Conservation (phyloP, 108 stramenopile species). For the Nitzschia sp. region DNA sequence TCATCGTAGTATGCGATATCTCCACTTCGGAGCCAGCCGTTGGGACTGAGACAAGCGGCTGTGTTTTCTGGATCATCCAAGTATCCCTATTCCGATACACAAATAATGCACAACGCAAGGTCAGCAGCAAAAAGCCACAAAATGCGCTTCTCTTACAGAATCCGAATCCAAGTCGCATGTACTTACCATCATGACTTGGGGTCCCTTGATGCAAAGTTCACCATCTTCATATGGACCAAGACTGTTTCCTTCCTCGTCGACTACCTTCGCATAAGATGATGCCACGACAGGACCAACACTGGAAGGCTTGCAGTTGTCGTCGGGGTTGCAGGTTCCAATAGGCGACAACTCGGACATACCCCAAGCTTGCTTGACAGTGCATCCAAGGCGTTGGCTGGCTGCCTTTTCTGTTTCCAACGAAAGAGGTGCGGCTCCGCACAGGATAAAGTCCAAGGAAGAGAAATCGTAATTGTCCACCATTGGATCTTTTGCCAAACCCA, state of each 20-base stretch:
- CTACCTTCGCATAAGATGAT: constrained; percentile 68
- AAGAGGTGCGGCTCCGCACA: constrained; percentile 88
- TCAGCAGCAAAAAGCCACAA: neutral
- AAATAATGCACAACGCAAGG: constrained; percentile 17
- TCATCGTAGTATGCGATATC: constrained; percentile 87
- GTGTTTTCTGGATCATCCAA: constrained; percentile 80
- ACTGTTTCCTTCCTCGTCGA: constrained; percentile 74
- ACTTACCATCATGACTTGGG: constrained; percentile 68
- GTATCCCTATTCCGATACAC: constrained; percentile 56
- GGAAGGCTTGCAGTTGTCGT: constrained; percentile 42
- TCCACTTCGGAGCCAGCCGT: constrained; percentile 86
- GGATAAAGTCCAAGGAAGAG: constrained; percentile 46
- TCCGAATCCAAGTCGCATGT: too few species aligned
- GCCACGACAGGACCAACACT: constrained; percentile 71
- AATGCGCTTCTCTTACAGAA: too few species aligned
- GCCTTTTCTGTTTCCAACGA: constrained; percentile 65
- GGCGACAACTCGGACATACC: constrained; percentile 88
- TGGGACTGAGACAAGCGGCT: constrained; percentile 62
- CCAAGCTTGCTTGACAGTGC: constrained; percentile 83
- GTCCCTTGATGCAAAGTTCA: constrained; percentile 82
- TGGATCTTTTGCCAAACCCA: constrained; percentile 77
- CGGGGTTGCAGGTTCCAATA: constrained; percentile 64
- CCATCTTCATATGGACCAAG: constrained; percentile 70
- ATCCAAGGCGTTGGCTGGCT: constrained; percentile 57
- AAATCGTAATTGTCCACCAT: constrained; percentile 80